Percentiles rank a stretch among this genome's conserved stretches.
Evolutionary conservation across 352 stramenopile genomes (phyloP).

Genomic region (Peronospora farinosa): DNA sequence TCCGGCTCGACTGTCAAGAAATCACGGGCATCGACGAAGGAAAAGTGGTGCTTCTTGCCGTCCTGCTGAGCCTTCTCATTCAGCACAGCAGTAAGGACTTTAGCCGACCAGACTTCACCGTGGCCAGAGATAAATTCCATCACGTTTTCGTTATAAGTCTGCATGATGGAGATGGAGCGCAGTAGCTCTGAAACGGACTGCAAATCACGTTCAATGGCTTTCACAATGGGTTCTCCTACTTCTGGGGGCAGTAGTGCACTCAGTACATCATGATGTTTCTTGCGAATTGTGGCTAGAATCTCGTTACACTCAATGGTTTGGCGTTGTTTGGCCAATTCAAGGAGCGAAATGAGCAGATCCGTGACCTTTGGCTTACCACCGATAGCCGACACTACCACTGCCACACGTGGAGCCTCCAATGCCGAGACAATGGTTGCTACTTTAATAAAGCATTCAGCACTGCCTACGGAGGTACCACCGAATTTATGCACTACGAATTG

Average conservation of each 20-base stretch:
- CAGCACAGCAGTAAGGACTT: slow-evolving; percentile 85
- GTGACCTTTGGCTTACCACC: slow-evolving; percentile 95
- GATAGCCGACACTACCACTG: slow-evolving; percentile 92
- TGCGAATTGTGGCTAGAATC: slow-evolving; percentile 62
- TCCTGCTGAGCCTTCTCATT: slow-evolving; percentile 35
- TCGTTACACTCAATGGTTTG: slow-evolving; percentile 60
- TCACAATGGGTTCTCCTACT: slow-evolving; percentile 49
- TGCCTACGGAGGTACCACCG: slow-evolving; percentile 92
- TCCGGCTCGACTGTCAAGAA: slow-evolving; percentile 80
- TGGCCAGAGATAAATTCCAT: slow-evolving; percentile 93
- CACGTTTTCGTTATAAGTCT: slow-evolving; percentile 79
- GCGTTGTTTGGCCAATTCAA: slow-evolving; percentile 82
- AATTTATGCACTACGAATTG: slow-evolving; percentile 97
- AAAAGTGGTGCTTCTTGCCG: slow-evolving; percentile 64
- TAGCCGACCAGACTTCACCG: slow-evolving; percentile 93
- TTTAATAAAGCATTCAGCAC: slow-evolving; percentile 87
- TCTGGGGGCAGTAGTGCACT: slow-evolving; percentile 42
- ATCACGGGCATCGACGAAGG: slow-evolving; percentile 90
- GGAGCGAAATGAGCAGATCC: slow-evolving; percentile 90
- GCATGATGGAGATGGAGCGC: slow-evolving; percentile 85
- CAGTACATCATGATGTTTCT: slow-evolving; percentile 80
- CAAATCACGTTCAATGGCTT: slow-evolving; percentile 57
- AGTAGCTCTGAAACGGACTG: slow-evolving; percentile 72
- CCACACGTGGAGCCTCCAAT: slow-evolving; percentile 44
- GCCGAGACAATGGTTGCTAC: slow-evolving; percentile 64